These are phyloP conservation scores for Ocimum tenuiflorum DNA, from an alignment of 257 asterid species.

Conservation along the genomic window DNA sequence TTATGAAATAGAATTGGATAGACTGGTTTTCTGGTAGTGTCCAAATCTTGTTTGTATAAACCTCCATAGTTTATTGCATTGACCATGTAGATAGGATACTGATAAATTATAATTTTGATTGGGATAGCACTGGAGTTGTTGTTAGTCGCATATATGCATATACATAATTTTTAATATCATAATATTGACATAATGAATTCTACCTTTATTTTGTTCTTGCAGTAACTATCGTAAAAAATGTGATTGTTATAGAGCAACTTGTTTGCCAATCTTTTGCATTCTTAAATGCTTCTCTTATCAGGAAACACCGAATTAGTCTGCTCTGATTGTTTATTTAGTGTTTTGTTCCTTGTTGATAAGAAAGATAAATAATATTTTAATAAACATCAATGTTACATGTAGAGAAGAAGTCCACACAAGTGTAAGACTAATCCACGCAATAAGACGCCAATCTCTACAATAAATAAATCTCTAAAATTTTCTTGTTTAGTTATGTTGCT, in stretches of 20 bases:
- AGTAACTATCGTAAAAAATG: neutral
- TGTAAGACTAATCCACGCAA: neutral
- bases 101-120: neutral
- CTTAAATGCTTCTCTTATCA: neutral
- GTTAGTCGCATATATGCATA: neutral
- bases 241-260: neutral
- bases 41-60: neutral
- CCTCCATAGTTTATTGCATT: conserved; percentile 5
- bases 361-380: neutral
- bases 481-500: neutral
- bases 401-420: neutral
- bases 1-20: conserved; percentile 1
- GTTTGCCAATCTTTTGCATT: neutral
- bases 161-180: neutral
- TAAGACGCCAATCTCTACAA: too few species aligned
- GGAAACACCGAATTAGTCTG: neutral
- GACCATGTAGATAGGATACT: neutral
- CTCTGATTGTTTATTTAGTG: neutral
- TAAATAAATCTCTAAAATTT: neutral
- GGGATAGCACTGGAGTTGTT: neutral
- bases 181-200: conserved; percentile 3
- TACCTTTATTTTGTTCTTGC: neutral
- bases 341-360: neutral
- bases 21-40: neutral
- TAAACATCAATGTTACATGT: neutral